Evolutionary conservation across 2,329 filamentous ascomycete species (phyloP), one percentile per base, ranked within the genome.

Genomic region (Canariomyces notabilis): DNA sequence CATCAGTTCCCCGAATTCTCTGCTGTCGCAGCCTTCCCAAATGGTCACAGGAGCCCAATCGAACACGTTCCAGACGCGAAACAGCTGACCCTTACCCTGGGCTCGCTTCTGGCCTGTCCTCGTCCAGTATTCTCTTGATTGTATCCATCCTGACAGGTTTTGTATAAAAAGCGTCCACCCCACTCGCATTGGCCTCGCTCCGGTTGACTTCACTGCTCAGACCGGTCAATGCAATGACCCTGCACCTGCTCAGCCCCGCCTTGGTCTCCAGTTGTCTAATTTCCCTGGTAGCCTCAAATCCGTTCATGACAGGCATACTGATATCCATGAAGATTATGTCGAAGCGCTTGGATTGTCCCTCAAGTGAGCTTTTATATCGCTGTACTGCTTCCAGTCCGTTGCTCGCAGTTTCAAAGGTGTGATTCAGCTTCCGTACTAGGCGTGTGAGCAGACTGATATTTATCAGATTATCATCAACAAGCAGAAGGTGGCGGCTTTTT

Each of bases 371-470:
- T 37, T 69, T 63, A 46, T 71, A 73, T 22, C 59, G 60, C 6
- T 72, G 60, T 1, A 77, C 67, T 2, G 75, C 75, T 55, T 75
- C 67, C 1, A 69, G 62, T 6, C 75, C 75, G 51, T 77, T 67
- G 18, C 59, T 59, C 1, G 73, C 74, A 12, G 66, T 67, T n/a
- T 65, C 61, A 14, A 67, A 62, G 4, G 62, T 60, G n/a, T 60
- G 67, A 2, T 67, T 63, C 4, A 67, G 57, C 43, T 64, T 69
- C 2, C 59, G 55, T 33, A 69, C 62, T 19, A 65, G 67, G 0
- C 65, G 65, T 1, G 57, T 53, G 0, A 72, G 58, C 2, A 73
- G 58, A 31, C 64, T 61, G 7, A 71, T 50, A 37, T 70, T 71
- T 52, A 70, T 67, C 5, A 61, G 62, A 44, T 71, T 71, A 46